These are phyloP conservation scores for Candida vartiovaarae DNA, from an alignment of 805 yeast genomes.

Conservation along the genomic window DNA sequence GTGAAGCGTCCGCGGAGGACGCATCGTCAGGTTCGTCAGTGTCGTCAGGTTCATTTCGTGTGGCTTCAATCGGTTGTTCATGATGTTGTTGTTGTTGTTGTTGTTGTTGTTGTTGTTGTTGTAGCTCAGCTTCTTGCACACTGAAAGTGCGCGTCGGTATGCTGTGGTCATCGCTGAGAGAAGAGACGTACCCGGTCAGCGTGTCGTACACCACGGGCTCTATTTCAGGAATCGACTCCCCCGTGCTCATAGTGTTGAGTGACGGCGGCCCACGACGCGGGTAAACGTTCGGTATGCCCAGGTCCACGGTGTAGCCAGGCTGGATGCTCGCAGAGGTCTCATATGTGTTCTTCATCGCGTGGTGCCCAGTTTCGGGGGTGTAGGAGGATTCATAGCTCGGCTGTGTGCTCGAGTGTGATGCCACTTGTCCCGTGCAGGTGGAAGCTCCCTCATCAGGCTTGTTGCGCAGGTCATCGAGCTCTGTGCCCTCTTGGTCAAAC, in stretches of 20 bases:
- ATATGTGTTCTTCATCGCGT: background rate
- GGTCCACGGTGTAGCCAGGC: constrained; percentile 17
- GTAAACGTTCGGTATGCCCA: constrained; percentile 20
- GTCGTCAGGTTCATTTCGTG: too few relatives aligned
- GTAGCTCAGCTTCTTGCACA: constrained; percentile 1
- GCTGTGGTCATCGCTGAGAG: constrained; percentile 6
- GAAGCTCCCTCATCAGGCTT: background rate
- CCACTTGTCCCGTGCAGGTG: background rate
- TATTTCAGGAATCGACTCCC: constrained; percentile 1
- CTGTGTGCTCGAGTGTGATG: background rate
- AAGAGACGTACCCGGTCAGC: constrained; percentile 17
- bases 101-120: too few relatives aligned
- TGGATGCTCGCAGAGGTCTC: background rate
- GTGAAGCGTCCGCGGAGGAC: too few relatives aligned
- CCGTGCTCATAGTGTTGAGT: constrained; percentile 15
- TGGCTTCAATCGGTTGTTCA: too few relatives aligned
- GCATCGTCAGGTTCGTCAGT: too few relatives aligned
- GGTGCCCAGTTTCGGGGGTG: background rate
- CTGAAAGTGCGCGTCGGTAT: background rate
- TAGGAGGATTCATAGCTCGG: background rate
- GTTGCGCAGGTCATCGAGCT: background rate
- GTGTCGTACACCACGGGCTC: constrained; percentile 4
- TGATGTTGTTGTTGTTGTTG: too few relatives aligned
- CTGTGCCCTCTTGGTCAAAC: constrained; percentile 3
- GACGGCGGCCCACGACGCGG: constrained; percentile 22